Conservation (phyloP, 257 asterid species). For the Solanum medicagineum region DNA sequence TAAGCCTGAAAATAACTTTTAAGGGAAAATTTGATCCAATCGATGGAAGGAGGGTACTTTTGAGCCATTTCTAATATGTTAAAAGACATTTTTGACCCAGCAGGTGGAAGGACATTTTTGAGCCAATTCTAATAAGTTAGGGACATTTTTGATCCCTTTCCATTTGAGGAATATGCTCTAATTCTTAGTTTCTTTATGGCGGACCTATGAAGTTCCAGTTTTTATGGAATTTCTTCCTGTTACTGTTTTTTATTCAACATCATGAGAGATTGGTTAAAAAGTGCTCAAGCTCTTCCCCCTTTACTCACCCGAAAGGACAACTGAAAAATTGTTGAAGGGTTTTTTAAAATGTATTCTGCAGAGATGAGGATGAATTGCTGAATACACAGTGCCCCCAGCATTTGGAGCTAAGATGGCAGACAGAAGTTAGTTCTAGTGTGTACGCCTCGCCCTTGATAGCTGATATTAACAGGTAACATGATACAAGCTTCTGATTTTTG, state of each 20-base stretch:
- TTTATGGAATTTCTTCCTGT: not conserved
- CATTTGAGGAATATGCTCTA: not conserved
- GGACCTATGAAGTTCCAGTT: not conserved
- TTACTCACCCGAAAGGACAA: not conserved
- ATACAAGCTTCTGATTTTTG: not conserved
- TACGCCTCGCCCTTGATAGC: constrained; percentile 89
- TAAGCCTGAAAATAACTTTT: not conserved
- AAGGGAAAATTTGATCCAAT: not conserved
- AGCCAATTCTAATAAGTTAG: not conserved
- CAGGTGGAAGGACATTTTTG: not conserved
- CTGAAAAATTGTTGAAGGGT: not conserved
- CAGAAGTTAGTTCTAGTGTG: constrained; percentile 97
- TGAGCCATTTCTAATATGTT: not conserved
- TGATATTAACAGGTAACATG: constrained; percentile 79
- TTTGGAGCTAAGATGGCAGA: constrained; percentile 96
- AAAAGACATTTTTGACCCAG: not conserved
- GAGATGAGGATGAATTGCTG: constrained; percentile 87
- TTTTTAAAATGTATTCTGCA: not conserved
- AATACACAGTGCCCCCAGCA: constrained; percentile 94
- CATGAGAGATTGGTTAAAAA: not conserved
- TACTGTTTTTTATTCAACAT: not conserved
- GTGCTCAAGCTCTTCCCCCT: not conserved
- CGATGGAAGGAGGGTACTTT: not conserved
- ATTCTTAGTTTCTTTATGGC: not conserved
- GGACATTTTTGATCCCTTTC: not conserved